Evolutionary conservation across 2,329 filamentous ascomycete species (phyloP).

Genomic region (Chrysoporthe deuterocubensis): DNA sequence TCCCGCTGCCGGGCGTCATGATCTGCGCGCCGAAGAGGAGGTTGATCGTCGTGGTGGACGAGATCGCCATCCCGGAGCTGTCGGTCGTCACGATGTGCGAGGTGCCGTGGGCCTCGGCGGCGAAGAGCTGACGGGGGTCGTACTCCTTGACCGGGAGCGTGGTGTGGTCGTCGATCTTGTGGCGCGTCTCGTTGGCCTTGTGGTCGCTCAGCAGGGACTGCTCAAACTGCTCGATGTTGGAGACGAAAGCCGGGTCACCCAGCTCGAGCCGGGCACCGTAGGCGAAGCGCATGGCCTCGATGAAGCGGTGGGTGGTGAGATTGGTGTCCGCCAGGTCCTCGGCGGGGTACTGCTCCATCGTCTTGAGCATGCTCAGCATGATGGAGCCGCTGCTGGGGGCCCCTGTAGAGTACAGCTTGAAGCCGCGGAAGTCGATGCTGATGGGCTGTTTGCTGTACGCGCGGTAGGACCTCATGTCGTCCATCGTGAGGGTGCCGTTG

Average conservation of each 20-base stretch:
- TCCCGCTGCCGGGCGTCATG: slow-evolving; percentile 79
- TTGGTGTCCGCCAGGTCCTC: slow-evolving; percentile 60
- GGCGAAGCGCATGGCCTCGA: slow-evolving; percentile 88
- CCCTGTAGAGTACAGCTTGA: slow-evolving; percentile 69
- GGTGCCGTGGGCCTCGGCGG: slow-evolving; percentile 73
- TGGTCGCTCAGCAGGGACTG: slow-evolving; percentile 65
- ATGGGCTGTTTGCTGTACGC: slow-evolving; percentile 64
- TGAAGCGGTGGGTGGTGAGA: slow-evolving; percentile 78
- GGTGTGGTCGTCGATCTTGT: slow-evolving; percentile 70
- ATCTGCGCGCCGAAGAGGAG: slow-evolving; percentile 80
- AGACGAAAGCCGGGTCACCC: slow-evolving; percentile 79
- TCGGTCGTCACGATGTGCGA: slow-evolving; percentile 77
- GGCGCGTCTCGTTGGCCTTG: slow-evolving; percentile 63
- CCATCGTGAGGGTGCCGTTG: slow-evolving; percentile 85
- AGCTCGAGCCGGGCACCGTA: slow-evolving; percentile 80
- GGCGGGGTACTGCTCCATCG: slow-evolving; percentile 73
- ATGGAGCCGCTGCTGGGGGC: slow-evolving; percentile 82
- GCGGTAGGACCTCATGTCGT: slow-evolving; percentile 75
- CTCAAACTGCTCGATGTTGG: slow-evolving; percentile 67
- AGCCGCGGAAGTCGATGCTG: slow-evolving; percentile 69
- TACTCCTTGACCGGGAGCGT: slow-evolving; percentile 78
- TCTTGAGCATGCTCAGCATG: slow-evolving; percentile 77
- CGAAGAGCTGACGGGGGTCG: slow-evolving; percentile 68
- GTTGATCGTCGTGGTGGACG: slow-evolving; percentile 87
- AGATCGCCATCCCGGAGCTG: slow-evolving; percentile 72